Percentiles rank a stretch among this genome's conserved stretches.
Evolutionary conservation across 2,329 filamentous ascomycete species (phyloP).

Genomic region (Sporothrix sp.): DNA sequence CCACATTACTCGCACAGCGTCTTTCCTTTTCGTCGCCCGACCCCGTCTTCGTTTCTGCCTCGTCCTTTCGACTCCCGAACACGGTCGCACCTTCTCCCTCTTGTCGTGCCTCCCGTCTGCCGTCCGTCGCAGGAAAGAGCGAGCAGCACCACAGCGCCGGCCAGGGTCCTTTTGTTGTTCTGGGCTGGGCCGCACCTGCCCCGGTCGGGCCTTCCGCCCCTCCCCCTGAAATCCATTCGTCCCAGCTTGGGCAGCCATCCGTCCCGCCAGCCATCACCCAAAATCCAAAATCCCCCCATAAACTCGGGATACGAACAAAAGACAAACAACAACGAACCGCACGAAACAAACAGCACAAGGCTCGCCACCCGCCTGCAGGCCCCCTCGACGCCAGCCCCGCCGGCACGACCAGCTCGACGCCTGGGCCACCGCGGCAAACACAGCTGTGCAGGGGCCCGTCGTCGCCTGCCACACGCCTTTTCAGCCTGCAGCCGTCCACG

Average conservation of each 20-base stretch:
- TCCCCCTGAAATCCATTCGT: conserved; percentile 1
- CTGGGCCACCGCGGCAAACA: neutral
- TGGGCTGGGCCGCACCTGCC: too few relatives aligned
- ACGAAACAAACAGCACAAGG: neutral
- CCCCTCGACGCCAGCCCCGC: too few relatives aligned
- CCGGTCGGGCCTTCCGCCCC: neutral
- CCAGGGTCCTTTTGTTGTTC: too few relatives aligned
- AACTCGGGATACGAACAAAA: neutral
- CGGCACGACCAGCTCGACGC: neutral
- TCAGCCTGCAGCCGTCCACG: neutral
- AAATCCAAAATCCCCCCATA: too few relatives aligned
- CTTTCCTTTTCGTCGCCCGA: too few relatives aligned
- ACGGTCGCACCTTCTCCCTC: conserved; percentile 1
- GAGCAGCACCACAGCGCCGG: too few relatives aligned
- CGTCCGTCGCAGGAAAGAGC: too few relatives aligned
- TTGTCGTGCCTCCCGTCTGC: neutral
- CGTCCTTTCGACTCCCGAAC: neutral
- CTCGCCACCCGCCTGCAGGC: too few relatives aligned
- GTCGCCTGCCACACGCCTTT: neutral
- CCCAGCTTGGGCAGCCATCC: conserved; percentile 12
- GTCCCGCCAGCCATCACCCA: neutral
- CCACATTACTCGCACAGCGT: too few relatives aligned
- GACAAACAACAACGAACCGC: neutral
- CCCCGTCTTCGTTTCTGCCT: neutral
- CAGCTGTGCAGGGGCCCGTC: neutral